Conservation (phyloP, 257 asterid species). For the Capsicum baccatum region DNA sequence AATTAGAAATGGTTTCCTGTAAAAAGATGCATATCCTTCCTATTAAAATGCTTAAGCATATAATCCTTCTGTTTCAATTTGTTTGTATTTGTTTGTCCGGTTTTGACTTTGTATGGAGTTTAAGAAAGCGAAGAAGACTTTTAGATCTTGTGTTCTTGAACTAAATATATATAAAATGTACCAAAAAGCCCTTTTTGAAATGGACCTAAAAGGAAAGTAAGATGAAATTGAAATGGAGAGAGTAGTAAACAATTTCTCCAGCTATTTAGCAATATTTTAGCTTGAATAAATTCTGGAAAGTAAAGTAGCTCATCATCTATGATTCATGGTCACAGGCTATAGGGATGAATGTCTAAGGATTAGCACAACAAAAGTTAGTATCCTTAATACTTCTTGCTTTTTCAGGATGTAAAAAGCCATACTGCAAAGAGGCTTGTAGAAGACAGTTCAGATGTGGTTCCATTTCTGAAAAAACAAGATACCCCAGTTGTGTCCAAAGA, state of each 20-base stretch:
- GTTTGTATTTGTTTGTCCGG: not conserved
- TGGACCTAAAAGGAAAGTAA: not conserved
- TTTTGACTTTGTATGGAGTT: not conserved
- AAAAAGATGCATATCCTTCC: not conserved
- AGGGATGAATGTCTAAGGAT: not conserved
- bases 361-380: not conserved
- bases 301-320: not conserved
- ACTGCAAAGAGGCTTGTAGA: constrained; percentile 37
- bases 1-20: not conserved
- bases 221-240: not conserved
- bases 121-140: not conserved
- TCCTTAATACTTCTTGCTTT: not conserved
- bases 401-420: not conserved
- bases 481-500: constrained; percentile 33
- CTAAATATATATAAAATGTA: not conserved
- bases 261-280: not conserved
- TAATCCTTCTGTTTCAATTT: not conserved
- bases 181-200: not conserved
- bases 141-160: not conserved
- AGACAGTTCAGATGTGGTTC: constrained; percentile 33
- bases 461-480: constrained; percentile 18
- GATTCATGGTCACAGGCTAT: not conserved
- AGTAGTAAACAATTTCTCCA: not conserved
- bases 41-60: not conserved
- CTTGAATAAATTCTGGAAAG: not conserved